Conservation (phyloP, 1,284 basidiomycete species). For the Tetrapyrgos nigripes region DNA sequence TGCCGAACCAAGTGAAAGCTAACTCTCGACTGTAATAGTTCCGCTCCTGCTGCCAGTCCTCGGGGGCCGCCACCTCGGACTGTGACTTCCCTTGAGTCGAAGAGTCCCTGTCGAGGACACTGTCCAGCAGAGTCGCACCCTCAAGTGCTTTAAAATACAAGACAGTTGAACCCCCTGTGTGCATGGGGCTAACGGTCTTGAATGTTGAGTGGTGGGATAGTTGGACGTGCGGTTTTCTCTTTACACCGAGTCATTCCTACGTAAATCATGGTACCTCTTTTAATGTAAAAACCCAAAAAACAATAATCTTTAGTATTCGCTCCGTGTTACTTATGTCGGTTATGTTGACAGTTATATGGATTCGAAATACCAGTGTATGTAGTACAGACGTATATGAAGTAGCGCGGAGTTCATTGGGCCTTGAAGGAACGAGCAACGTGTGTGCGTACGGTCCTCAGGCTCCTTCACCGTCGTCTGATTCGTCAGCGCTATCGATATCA, state of each 20-base stretch:
- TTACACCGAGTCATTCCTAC: neutral
- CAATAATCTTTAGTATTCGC: too few species aligned
- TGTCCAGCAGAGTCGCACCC: neutral
- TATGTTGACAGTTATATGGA: too few species aligned
- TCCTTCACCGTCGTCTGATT: too few species aligned
- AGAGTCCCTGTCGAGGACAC: neutral
- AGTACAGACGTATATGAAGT: too few species aligned
- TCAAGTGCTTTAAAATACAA: neutral
- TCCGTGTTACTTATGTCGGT: too few species aligned
- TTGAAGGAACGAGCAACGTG: too few species aligned
- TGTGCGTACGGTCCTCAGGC: too few species aligned
- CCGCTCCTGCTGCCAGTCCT: slow-evolving; percentile 13
- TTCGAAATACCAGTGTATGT: too few species aligned
- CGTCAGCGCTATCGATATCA: too few species aligned
- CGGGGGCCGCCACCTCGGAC: slow-evolving; percentile 12
- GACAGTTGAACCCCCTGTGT: neutral
- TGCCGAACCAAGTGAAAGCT: slow-evolving; percentile 1
- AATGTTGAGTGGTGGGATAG: neutral
- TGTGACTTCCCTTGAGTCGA: slow-evolving; percentile 13
- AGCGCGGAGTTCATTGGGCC: too few species aligned
- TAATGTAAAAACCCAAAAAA: neutral
- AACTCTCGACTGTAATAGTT: slow-evolving; percentile 9
- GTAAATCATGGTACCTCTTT: neutral
- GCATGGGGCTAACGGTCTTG: neutral
- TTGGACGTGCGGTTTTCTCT: neutral